Evolutionary conservation across 2,329 filamentous ascomycete species (phyloP).

Genomic region (Microascus cirrosus): DNA sequence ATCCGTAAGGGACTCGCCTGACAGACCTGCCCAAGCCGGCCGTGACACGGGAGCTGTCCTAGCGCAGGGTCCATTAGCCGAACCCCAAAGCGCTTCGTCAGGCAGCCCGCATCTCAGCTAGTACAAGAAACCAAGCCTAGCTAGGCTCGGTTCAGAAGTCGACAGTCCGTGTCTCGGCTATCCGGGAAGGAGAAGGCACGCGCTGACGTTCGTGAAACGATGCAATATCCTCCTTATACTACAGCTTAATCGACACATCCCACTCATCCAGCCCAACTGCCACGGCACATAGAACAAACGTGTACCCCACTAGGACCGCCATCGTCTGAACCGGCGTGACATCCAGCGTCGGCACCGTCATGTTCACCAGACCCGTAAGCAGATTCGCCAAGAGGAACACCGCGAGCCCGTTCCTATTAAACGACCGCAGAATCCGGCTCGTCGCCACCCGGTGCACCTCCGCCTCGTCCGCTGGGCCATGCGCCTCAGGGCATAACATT

Average conservation of each 20-base stretch:
- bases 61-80: neutral
- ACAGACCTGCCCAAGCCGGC: neutral
- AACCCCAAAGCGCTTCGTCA: neutral
- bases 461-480: slow-evolving; percentile 42
- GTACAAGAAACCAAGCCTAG: neutral
- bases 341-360: slow-evolving; percentile 74
- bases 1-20: neutral
- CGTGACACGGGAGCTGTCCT: neutral
- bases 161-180: neutral
- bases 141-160: no score
- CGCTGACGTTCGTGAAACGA: neutral
- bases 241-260: slow-evolving; percentile 63
- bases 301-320: slow-evolving; percentile 65
- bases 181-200: neutral
- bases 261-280: slow-evolving; percentile 57
- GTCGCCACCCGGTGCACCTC: slow-evolving; percentile 60
- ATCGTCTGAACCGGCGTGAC: slow-evolving; percentile 55
- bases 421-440: slow-evolving; percentile 69
- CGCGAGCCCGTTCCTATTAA: slow-evolving; percentile 78
- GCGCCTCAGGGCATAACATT: slow-evolving; percentile 62
- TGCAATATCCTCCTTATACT: neutral
- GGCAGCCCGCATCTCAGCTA: neutral
- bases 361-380: slow-evolving; percentile 78
- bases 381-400: slow-evolving; percentile 84
- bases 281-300: slow-evolving; percentile 50